Base-by-base conservation (phyloP, 2,329 filamentous ascomycete genomes). In the Alternaria metachromatica region DNA sequence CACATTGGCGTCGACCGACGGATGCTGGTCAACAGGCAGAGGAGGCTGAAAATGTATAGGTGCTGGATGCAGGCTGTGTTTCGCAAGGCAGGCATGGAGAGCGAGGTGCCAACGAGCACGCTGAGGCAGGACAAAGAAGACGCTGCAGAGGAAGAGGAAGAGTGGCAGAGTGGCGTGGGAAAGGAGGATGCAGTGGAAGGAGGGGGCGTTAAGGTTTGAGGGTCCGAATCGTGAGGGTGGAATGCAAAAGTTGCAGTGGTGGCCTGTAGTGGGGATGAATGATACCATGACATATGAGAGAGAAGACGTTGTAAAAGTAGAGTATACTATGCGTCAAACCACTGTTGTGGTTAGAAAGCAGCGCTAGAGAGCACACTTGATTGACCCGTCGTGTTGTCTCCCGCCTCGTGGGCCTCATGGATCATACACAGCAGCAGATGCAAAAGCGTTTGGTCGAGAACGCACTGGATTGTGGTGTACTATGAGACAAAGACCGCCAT, bases 11-110 rank as follows among this genome's bases (percentile, higher is more conserved):
- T 95, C 59, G 96, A 99, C 78, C 89, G 93, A 69, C 89, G 96
- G 63, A 86, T 99, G 84, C 86, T 99, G 59, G 93, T 99, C 60
- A 99, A 99, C 79, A 89, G 96, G 68, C 92, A 94, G 58, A 88
- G 90, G 75, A 91, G 94, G 81, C 84, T 97, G 53, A 99, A 98
- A 83, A 99, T 99, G 96, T 98, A 98, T 81, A 89, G 96, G 65
- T 98, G 95, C 84, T 99, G 96, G 94, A 88, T 96, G 78, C 93
- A 96, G 80, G 93, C 92, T 28, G 88, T 89, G 5, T 96, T 96
- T 79, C 88, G 86, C 74, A 95, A 94, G 82, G 49, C 49, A 6
- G 76, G 77, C 1, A 33, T 65, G 45, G 68, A 73, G 62, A 79
- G 75, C 48, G 55, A 71, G 30, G 71, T 80, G 3, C 70, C 77